Evolutionary conservation across 768 basidiomycete genomes (phyloP), one percentile per base, ranked within the genome.

Genomic region (Tricholoma sp.): DNA sequence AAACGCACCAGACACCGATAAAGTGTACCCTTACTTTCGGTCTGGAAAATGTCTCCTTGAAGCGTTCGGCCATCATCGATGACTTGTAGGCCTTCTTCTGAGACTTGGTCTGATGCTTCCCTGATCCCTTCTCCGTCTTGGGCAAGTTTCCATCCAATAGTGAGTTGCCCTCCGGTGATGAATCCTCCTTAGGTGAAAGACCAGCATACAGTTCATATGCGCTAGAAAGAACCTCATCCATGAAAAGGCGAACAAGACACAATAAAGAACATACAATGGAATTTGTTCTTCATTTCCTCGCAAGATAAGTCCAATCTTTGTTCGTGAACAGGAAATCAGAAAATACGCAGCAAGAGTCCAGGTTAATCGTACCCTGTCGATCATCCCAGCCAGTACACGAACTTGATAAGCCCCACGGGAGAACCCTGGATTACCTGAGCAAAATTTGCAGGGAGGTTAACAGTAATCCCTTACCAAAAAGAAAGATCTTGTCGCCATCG

Each of bases 311-410:
- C 19, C 43, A 45, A 45, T 21, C 43, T 45, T 45, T n/a, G 9
- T 41, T 41, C n/a, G n/a, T 18, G n/a, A 41, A 41, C 16, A 41
- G n/a, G 18, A 18, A 41, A 41, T 41, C 39, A 18, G 39, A 41
- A n/a, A 41, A 41, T 18, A 18, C 37, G 37, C 37, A n/a, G 16
- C 37, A 18, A n/a, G 16, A 9, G 10, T 18, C 39, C 39, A 41
- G n/a, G 18, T 41, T 18, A 41, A 41, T 41, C 5, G n/a, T 9
- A 74, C 78, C 56, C 55, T 67, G 24, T 69, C 58, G 19, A 77
- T 75, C 77, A 78, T 78, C n/a, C 66, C 77, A 1, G 78, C 75
- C 39, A 78, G 39, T 2, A 66, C 71, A 29, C 78, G 69, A 3
- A 71, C 75, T 60, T 77, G 77, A 74, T n/a, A n/a, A n/a, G n/a